These are phyloP conservation scores for Sporothrix curviconia DNA, from an alignment of 2,329 filamentous ascomycete genomes.

Conservation along the genomic window DNA sequence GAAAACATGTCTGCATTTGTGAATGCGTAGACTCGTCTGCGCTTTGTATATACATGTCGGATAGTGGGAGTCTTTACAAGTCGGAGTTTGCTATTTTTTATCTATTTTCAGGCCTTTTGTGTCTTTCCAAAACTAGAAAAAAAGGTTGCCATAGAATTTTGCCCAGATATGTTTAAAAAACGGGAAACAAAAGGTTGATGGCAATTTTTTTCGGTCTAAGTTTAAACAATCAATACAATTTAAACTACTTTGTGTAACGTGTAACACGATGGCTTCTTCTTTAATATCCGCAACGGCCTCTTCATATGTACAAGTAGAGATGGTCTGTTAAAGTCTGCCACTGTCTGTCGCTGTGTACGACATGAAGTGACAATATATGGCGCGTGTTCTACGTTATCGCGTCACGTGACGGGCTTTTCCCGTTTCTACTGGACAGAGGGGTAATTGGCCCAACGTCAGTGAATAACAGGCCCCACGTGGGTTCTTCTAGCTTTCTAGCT, in stretches of 20 bases:
- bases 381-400: too few species aligned
- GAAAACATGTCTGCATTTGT: not conserved
- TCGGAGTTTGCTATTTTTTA: not conserved
- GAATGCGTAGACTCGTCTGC: not conserved
- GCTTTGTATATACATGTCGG: too few species aligned
- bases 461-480: slow-evolving; percentile 6
- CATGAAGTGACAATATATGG: too few species aligned
- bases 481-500: slow-evolving; percentile 4
- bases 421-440: not conserved
- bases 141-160: slow-evolving; percentile 8
- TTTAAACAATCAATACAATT: not conserved
- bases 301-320: too few species aligned
- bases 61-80: not conserved
- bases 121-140: not conserved
- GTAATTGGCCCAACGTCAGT: not conserved
- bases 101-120: not conserved
- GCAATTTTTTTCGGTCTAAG: not conserved
- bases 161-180: not conserved
- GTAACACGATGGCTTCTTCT: too few species aligned
- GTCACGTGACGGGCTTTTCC: not conserved
- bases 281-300: too few species aligned
- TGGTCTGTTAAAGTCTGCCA: too few species aligned
- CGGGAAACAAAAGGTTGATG: too few species aligned
- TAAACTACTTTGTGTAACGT: too few species aligned
- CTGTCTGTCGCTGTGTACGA: not conserved